phyloP scores from a whole-genome alignment of 179 eudicot species.

The Corrigiola litoralis region DNA sequence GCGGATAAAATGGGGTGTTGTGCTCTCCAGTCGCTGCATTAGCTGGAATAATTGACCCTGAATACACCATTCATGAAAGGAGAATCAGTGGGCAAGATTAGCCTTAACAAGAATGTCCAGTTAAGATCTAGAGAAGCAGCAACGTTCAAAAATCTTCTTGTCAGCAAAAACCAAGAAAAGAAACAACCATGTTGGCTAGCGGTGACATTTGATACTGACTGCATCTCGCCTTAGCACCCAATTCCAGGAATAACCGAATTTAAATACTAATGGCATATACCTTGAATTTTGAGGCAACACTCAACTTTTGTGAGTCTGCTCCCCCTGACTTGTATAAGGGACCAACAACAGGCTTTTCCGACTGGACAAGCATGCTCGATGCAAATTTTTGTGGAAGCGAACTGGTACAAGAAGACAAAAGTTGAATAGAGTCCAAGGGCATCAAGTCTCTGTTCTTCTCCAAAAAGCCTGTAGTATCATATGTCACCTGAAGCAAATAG shows the following conservation, averaged over 20 bases:
- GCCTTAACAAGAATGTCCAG: not conserved
- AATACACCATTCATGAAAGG: slow-evolving; percentile 5
- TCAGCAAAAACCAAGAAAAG: not conserved
- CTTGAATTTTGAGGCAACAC: slow-evolving; percentile 95
- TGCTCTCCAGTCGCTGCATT: slow-evolving; percentile 92
- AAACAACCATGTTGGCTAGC: not conserved
- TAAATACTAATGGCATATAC: slow-evolving; percentile 32
- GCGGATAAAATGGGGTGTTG: slow-evolving; percentile 97
- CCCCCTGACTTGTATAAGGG: slow-evolving; percentile 84
- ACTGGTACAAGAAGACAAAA: slow-evolving; percentile 79
- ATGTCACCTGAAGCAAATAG: slow-evolving; percentile 48
- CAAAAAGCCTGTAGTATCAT: slow-evolving; percentile 86
- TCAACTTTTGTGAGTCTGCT: slow-evolving; percentile 93
- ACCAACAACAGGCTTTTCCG: slow-evolving; percentile 81
- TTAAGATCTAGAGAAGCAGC: not conserved
- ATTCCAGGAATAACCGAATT: not conserved
- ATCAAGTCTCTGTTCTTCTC: slow-evolving; percentile 94
- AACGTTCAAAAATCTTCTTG: not conserved
- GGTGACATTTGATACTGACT: not conserved
- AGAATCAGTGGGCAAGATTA: slow-evolving; percentile 2
- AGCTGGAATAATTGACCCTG: slow-evolving; percentile 95
- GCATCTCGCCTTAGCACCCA: not conserved
- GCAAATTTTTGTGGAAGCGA: slow-evolving; percentile 84
- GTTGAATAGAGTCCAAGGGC: slow-evolving; percentile 76
- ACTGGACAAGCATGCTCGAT: slow-evolving; percentile 63